Base-by-base conservation (phyloP, 306 rosid genomes). In the Trifolium pratense region DNA sequence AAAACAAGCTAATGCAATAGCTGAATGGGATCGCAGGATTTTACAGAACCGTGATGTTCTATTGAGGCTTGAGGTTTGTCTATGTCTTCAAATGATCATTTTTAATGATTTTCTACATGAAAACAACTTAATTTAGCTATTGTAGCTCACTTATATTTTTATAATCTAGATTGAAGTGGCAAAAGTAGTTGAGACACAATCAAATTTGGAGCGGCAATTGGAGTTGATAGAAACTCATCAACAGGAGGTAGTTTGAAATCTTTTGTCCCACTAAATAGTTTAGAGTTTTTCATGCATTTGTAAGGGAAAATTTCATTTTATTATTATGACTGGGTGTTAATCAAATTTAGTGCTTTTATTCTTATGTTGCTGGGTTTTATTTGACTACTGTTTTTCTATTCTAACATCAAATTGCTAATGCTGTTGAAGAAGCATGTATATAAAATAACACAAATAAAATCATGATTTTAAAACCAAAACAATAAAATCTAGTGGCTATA, bases 181-280 rank as follows among this genome's bases (percentile, higher is more conserved):
- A 37, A 93, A 91, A 73, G 96, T 93, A 71, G 98, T 93, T 34
- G 96, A 89, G 83, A 85, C 92, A 70, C 97, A 93, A 78, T 74
- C 89, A 82, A 87, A 81, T 73, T 78, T 93, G 89, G 98, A 93
- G 87, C 89, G 91, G 78, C 96, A 91, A 67, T 83, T 93, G 80
- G 97, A 93, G 90, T 80, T 93, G 68, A 88, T 89, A 26, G 98
- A 93, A 85, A 91, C 98, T 76, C 96, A 93, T 86, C 98, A 93
- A 78, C 90, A 85, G 58, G 96, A 94, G 98, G 97, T 94, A 91
- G 52, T 79, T 81, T 66, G 63, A 52, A 40, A 55, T 57, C 14
- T 60, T 66, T 67, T 73, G 57, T 42, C 31, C 31, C 26, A 62
- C 61, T 58, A 26, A 42, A 25, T 69, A 12, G 43, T 72, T 17